A percentile compares a stretch with the other conserved stretches of the same genome.
These are phyloP conservation scores for Irpex sp. DNA, from an alignment of 1,284 basidiomycete genomes.

Conservation along the genomic window DNA sequence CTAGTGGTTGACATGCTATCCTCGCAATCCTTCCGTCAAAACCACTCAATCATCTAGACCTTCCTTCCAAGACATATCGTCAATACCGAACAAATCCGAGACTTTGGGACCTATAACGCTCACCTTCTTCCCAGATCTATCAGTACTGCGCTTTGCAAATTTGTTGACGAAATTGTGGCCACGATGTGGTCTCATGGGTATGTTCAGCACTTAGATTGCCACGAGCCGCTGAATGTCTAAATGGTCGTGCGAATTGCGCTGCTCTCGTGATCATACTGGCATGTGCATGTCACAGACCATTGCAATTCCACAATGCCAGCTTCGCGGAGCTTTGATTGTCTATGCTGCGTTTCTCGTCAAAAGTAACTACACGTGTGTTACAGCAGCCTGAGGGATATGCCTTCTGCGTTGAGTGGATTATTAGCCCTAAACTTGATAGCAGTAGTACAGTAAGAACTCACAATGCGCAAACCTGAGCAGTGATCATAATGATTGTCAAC, in stretches of 20 bases:
- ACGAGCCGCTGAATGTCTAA: background rate
- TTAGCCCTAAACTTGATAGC: too few relatives aligned
- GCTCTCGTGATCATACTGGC: too few relatives aligned
- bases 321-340: too few relatives aligned
- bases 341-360: too few relatives aligned
- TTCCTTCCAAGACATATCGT: background rate
- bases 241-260: background rate
- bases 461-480: too few relatives aligned
- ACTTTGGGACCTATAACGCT: background rate
- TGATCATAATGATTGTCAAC: too few relatives aligned
- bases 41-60: background rate
- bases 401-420: too few relatives aligned
- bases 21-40: background rate
- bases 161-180: background rate
- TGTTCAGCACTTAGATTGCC: background rate
- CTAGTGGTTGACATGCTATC: background rate
- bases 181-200: background rate
- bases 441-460: too few relatives aligned
- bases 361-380: too few relatives aligned
- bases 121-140: background rate
- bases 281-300: too few relatives aligned
- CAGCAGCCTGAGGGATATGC: too few relatives aligned
- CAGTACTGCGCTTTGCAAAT: background rate
- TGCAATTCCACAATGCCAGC: too few relatives aligned
- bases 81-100: background rate